These are phyloP conservation scores for Fusarium euwallaceae DNA, from an alignment of 2,329 filamentous ascomycete genomes.

Conservation along the genomic window DNA sequence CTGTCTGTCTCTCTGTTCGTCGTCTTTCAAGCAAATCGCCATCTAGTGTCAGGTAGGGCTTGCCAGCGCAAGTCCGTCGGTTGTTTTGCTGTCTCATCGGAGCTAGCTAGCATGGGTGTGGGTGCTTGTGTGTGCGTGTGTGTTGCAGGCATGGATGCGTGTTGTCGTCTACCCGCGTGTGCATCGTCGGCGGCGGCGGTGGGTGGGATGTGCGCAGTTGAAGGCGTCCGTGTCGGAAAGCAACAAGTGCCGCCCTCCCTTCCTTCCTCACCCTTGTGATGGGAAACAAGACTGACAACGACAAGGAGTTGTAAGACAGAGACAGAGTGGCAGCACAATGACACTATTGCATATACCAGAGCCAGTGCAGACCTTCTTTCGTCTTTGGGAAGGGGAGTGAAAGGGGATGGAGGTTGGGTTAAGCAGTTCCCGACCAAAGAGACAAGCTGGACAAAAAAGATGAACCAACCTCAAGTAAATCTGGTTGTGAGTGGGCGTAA, in stretches of 20 bases:
- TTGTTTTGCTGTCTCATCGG: slow-evolving; percentile 30
- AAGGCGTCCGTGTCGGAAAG: slow-evolving; percentile 30
- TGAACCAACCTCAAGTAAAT: slow-evolving; percentile 44
- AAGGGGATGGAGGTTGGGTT: slow-evolving; percentile 20
- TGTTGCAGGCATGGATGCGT: slow-evolving; percentile 19
- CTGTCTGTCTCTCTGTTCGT: slow-evolving; percentile 22
- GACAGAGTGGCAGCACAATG: slow-evolving; percentile 12
- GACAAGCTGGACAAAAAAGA: slow-evolving; percentile 35
- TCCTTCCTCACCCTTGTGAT: slow-evolving; percentile 21
- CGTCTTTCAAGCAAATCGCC: slow-evolving; percentile 11
- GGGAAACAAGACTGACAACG: slow-evolving; percentile 8
- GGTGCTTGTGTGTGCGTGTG: slow-evolving; percentile 23
- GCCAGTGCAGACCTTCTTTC: slow-evolving; percentile 21
- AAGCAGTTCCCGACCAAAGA: slow-evolving; percentile 23
- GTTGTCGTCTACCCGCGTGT: slow-evolving; percentile 26
- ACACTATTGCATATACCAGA: slow-evolving; percentile 23
- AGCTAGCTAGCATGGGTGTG: slow-evolving; percentile 30
- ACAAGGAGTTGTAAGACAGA: slow-evolving; percentile 14
- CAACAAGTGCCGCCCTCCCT: slow-evolving; percentile 24
- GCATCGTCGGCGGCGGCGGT: slow-evolving; percentile 23
- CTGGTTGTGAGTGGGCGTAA: slow-evolving; percentile 14
- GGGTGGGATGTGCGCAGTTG: slow-evolving; percentile 16
- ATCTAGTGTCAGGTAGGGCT: slow-evolving; percentile 22
- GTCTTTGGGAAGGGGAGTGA: slow-evolving; percentile 20
- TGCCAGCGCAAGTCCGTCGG: slow-evolving; percentile 25